Conservation (phyloP, 164 flowering plant species). For the Sedum album region DNA sequence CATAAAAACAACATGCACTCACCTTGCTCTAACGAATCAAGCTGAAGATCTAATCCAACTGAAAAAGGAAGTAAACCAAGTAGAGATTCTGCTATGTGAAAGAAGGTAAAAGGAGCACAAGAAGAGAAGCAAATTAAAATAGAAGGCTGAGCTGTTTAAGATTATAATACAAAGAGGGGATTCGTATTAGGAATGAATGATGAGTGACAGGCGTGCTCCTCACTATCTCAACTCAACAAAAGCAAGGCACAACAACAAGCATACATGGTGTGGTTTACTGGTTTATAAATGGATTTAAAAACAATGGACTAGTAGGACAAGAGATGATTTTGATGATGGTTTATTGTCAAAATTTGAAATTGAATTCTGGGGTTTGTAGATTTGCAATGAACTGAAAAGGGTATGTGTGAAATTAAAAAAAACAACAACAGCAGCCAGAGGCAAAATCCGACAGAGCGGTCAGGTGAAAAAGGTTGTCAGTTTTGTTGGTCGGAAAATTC, state of each 20-base stretch:
- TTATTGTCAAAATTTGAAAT: not conserved
- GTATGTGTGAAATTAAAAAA: not conserved
- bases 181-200: constrained; percentile 33
- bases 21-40: not conserved
- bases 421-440: not conserved
- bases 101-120: not conserved
- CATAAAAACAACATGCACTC: not conserved
- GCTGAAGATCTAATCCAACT: not conserved
- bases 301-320: not conserved
- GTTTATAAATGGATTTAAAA: not conserved
- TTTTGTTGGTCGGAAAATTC: not conserved
- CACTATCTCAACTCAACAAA: constrained; percentile 40
- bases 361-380: not conserved
- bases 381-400: not conserved
- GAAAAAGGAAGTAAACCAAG: not conserved
- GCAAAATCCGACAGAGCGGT: not conserved
- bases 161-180: constrained; percentile 7
- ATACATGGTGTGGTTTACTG: constrained; percentile 1
- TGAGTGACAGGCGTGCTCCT: constrained; percentile 71
- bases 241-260: constrained; percentile 18
- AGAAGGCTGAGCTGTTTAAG: not conserved
- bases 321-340: not conserved
- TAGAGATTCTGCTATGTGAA: not conserved
- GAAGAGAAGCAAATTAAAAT: not conserved
- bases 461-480: not conserved